phyloP scores from a whole-genome alignment of 495 filamentous ascomycete genomes.

The Podospora pseudoanserina region DNA sequence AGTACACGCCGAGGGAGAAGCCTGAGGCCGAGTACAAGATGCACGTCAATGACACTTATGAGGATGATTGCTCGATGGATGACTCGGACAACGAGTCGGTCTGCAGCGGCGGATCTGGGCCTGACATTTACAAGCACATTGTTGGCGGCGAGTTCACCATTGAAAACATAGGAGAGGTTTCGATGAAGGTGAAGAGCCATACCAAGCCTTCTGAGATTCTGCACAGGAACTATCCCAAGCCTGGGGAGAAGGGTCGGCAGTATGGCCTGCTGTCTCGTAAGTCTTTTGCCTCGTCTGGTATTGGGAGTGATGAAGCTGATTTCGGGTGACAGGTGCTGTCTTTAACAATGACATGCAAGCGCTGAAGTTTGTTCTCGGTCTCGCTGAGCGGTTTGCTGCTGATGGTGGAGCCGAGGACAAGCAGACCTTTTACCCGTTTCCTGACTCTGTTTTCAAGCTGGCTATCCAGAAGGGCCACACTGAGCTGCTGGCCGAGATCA shows the following conservation, averaged over 20 bases:
- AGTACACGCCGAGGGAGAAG: constrained; percentile 54
- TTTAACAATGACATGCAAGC: constrained; percentile 29
- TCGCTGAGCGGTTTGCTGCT: constrained; percentile 28
- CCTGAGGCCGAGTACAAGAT: constrained; percentile 49
- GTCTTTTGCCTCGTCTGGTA: neutral
- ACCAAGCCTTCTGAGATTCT: constrained; percentile 50
- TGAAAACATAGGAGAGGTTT: constrained; percentile 64
- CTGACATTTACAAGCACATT: constrained; percentile 47
- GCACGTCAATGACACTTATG: constrained; percentile 26
- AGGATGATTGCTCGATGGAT: constrained; percentile 28
- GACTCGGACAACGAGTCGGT: constrained; percentile 27
- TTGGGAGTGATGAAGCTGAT: neutral
- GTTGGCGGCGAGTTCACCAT: constrained; percentile 63
- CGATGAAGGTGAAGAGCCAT: constrained; percentile 58
- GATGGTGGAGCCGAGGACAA: constrained; percentile 26
- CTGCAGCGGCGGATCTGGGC: constrained; percentile 27
- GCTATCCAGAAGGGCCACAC: constrained; percentile 35
- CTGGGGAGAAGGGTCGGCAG: neutral
- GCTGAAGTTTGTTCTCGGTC: constrained; percentile 39
- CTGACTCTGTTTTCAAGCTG: constrained; percentile 26
- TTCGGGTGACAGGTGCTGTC: constrained; percentile 30
- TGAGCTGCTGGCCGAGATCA: constrained; percentile 39
- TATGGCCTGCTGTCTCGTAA: neutral
- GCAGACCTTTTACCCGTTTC: constrained; percentile 34
- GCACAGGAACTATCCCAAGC: constrained; percentile 20